These are phyloP conservation scores for Trichomonas gallinae DNA, from an alignment of 208 protist genomes.

Conservation along the genomic window DNA sequence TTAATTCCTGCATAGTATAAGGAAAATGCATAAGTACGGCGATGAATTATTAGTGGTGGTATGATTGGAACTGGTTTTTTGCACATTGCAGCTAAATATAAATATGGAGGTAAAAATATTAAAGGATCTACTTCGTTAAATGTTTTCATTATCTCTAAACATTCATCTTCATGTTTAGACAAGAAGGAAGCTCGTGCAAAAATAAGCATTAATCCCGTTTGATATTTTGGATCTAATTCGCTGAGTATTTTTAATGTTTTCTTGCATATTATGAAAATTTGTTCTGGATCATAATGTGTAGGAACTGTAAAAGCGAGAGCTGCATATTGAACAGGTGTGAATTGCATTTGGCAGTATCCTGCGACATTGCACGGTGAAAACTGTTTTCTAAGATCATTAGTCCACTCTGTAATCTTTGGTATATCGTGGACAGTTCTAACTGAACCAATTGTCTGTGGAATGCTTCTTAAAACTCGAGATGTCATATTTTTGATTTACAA, in stretches of 20 bases:
- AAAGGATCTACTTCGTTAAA: background rate
- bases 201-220: background rate
- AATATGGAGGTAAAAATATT: background rate
- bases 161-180: background rate
- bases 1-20: background rate
- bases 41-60: background rate
- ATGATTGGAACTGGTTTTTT: background rate
- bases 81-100: background rate
- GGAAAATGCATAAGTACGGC: background rate
- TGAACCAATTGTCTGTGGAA: background rate
- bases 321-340: background rate
- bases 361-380: background rate
- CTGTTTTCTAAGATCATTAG: background rate
- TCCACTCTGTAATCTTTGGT: background rate
- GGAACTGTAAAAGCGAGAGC: background rate
- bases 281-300: background rate
- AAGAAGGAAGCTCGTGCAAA: background rate
- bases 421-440: background rate
- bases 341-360: background rate
- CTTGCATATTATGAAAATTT: background rate
- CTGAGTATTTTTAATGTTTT: background rate
- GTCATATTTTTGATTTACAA: background rate
- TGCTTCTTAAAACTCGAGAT: background rate
- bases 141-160: background rate
- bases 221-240: background rate